Conservation (phyloP, 129 eudicot genomes). For the Erigeron canadensis region DNA sequence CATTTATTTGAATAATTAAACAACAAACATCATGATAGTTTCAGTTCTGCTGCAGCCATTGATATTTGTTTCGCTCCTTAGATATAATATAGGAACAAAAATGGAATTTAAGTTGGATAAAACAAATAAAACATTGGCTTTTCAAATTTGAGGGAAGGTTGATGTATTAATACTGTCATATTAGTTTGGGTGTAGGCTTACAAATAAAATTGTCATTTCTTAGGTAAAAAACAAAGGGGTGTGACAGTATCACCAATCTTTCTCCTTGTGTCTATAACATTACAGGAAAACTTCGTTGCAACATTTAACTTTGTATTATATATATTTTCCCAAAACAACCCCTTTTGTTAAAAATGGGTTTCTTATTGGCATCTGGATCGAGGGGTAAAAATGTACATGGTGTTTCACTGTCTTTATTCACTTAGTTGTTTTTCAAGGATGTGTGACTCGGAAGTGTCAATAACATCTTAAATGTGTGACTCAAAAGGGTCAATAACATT, state of each 20-base stretch:
- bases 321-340: not conserved
- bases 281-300: not conserved
- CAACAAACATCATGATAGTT: constrained; percentile 12
- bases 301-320: not conserved
- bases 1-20: no score
- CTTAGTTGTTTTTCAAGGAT: not conserved
- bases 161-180: not conserved
- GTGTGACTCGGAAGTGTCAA: not conserved
- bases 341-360: not conserved
- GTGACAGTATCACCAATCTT: not conserved
- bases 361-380: not conserved
- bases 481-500: not conserved
- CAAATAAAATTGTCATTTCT: not conserved
- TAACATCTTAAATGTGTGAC: not conserved
- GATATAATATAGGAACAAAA: constrained; percentile 1
- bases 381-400: not conserved
- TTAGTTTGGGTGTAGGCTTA: not conserved
- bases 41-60: not conserved
- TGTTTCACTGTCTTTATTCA: not conserved
- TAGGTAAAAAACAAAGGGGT: constrained; percentile 7
- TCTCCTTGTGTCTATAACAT: not conserved
- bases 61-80: not conserved
- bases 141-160: not conserved
- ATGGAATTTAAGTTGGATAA: not conserved
- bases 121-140: not conserved